Evolutionary conservation across 2,329 filamentous ascomycete genomes (phyloP).

Genomic region (Bipolaris cookei): DNA sequence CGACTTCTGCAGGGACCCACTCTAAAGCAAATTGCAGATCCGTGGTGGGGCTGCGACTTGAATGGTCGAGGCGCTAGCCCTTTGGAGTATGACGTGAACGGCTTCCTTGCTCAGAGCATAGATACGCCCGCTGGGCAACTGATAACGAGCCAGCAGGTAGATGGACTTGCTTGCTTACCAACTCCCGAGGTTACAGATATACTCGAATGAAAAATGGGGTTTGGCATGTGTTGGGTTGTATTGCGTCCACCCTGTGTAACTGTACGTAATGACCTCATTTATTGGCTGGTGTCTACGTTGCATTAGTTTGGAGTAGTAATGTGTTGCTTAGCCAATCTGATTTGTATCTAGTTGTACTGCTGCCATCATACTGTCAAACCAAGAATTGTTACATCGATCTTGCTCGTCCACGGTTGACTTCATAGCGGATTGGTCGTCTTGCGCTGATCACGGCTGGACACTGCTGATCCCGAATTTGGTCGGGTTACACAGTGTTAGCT

Average conservation of each 20-base stretch:
- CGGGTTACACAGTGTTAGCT: no score
- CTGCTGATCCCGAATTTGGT: no score
- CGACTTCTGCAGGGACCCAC: slow-evolving; percentile 18
- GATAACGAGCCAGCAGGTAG: slow-evolving; percentile 35
- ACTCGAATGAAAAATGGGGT: slow-evolving; percentile 22
- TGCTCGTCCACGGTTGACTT: background rate
- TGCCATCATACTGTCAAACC: slow-evolving; percentile 3
- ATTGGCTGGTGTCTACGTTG: background rate
- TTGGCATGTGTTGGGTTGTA: background rate
- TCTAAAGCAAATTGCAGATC: slow-evolving; percentile 20
- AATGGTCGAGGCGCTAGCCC: slow-evolving; percentile 27
- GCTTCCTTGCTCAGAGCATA: slow-evolving; percentile 23
- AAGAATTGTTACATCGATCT: background rate
- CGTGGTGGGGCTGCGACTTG: slow-evolving; percentile 33
- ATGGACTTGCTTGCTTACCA: slow-evolving; percentile 19
- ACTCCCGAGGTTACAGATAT: slow-evolving; percentile 29
- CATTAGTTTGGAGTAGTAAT: slow-evolving; percentile 3
- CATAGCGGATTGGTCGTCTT: background rate
- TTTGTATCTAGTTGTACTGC: slow-evolving; percentile 3
- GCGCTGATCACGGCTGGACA: background rate
- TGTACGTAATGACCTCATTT: background rate
- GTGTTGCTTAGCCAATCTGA: slow-evolving; percentile 13
- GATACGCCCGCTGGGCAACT: slow-evolving; percentile 16
- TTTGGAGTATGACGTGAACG: slow-evolving; percentile 28
- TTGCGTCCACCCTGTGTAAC: background rate